Conservation (phyloP, 768 basidiomycete species). For the Tylopilus sp. region DNA sequence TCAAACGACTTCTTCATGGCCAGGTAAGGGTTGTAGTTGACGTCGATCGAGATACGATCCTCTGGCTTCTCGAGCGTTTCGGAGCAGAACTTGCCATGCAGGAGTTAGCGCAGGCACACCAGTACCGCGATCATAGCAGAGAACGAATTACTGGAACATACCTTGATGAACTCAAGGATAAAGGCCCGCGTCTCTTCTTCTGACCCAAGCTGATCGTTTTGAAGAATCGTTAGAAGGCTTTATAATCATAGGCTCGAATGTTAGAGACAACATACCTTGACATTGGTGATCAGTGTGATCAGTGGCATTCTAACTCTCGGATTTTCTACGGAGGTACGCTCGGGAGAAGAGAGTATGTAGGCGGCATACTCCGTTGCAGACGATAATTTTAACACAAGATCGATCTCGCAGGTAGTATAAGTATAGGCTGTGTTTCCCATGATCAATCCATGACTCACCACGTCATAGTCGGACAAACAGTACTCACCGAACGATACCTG, state of each 20-base stretch:
- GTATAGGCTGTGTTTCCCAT: no score
- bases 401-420: no score
- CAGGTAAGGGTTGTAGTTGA: constrained; percentile 53
- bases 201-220: not conserved
- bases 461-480: no score
- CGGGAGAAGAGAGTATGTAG: no score
- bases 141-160: no score
- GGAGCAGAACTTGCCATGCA: constrained; percentile 35
- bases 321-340: no score
- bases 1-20: constrained; percentile 58
- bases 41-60: constrained; percentile 46
- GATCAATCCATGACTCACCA: no score
- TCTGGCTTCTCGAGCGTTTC: constrained; percentile 51
- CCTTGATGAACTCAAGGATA: not conserved
- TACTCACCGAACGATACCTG: no score
- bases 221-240: not conserved
- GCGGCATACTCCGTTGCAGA: no score
- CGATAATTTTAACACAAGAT: no score
- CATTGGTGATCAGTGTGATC: constrained; percentile 35
- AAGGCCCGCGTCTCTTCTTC: constrained; percentile 1
- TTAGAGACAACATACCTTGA: constrained; percentile 1
- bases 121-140: not conserved
- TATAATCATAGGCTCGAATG: no score
- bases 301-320: constrained; percentile 27
- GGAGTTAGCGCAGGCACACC: not conserved